Conservation (phyloP, 768 basidiomycete genomes). For the Russula lepida region DNA sequence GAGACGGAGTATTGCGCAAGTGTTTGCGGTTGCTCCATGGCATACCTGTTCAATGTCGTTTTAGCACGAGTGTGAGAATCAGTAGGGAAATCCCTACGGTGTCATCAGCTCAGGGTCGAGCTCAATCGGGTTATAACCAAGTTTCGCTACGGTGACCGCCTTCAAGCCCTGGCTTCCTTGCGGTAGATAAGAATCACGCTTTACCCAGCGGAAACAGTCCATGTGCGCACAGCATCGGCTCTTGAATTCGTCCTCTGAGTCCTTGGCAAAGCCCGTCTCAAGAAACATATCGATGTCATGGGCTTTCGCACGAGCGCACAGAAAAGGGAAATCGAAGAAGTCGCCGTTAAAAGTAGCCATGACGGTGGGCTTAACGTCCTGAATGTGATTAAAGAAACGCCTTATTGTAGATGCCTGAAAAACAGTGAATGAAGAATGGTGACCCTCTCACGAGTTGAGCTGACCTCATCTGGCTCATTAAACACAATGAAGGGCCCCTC, state of each 20-base stretch:
- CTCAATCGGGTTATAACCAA: conserved; percentile 95
- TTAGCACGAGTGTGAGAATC: background rate
- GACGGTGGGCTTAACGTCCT: conserved; percentile 89
- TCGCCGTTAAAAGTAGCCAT: conserved; percentile 99
- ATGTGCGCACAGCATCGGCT: conserved; percentile 88
- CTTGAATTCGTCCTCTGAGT: conserved; percentile 93
- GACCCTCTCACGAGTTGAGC: conserved; percentile 9
- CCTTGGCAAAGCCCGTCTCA: conserved; percentile 88
- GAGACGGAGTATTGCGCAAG: conserved; percentile 98
- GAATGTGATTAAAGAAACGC: conserved; percentile 90
- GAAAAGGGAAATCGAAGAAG: conserved; percentile 98
- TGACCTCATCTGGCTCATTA: conserved; percentile 88
- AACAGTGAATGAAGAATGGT: background rate
- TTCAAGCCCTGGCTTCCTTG: conserved; percentile 98
- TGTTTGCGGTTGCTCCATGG: conserved; percentile 87
- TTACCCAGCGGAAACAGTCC: conserved; percentile 99
- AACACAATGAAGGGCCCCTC: conserved; percentile 94
- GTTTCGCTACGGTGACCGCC: conserved; percentile 91
- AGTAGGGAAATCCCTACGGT: conserved; percentile 51
- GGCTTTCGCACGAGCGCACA: conserved; percentile 71
- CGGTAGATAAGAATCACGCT: conserved; percentile 95
- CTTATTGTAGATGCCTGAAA: conserved; percentile 69
- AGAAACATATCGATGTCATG: conserved; percentile 96
- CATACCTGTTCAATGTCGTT: conserved; percentile 55
- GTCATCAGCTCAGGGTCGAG: conserved; percentile 99